Base-by-base conservation (phyloP, 306 rosid species). In the Carpinus fangiana region DNA sequence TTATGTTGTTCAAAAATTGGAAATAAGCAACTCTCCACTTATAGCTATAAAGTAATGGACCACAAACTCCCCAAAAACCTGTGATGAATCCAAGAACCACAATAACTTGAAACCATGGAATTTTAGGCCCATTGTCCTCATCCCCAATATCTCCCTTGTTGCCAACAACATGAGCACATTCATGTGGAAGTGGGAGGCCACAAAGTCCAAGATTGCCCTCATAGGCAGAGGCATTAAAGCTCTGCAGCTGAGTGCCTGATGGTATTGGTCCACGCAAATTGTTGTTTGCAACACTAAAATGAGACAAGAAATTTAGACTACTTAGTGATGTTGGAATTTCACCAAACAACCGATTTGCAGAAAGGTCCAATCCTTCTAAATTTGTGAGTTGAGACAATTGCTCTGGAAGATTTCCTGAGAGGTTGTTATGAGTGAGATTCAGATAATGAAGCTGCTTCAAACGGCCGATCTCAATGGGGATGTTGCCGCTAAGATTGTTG, bases 281-380 rank as follows among this genome's bases (percentile, higher is more conserved):
- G 34, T 73, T 73, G 55, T 21, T 34, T 2, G 70, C 53, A 41
- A 59, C 78, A 74, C 38, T 74, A 43, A 74, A 57, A 3, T 8
- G 8, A 20, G 36, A 12, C 69, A 78, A 69, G 56, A 69, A 55
- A 69, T 7, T 26, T 3, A 78, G 46, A 10, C 17, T 55, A 18
- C 20, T 12, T 5, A 70, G 10, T 23, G 69, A 18, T 9, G 23
- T 8, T 8, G 75, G 81, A 8, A 78, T 54, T 5, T 56, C 10
- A 17, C 81, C 75, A 1, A 67, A 69, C 56, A 77, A 77, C 2
- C 45, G 52, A 17, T 77, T 77, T 43, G 3, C 0, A 5, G 75
- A 38, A 7, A 77, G 81, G 5, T 68, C 12, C 34, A 78, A 56
- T 0, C 8, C 18, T 43, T 69, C 81, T 62, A 78, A 56, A 69